Evolutionary conservation across 768 basidiomycete species (phyloP), one percentile per base, ranked within the genome.

Genomic region (Arthromyces matolae): DNA sequence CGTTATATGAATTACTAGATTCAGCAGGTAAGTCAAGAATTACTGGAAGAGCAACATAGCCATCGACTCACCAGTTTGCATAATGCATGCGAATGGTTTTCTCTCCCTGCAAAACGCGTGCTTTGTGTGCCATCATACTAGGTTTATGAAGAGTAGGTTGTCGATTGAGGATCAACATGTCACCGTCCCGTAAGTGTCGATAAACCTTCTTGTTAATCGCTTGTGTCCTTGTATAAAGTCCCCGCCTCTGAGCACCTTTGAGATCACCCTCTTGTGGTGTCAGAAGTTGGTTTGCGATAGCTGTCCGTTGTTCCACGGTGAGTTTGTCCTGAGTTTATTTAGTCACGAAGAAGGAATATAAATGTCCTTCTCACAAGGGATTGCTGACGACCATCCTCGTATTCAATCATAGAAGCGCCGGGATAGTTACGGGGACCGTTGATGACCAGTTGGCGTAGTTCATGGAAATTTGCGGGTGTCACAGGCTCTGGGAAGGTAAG

Each of bases 51-150:
- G n/a, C n/a, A n/a, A n/a, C 48, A 12, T 48, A 59, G 36, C 29
- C 13, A 8, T 44, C 18, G 35, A 72, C 83, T 43, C 50, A 95
- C 93, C 95, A 99, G 62, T 99, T 99, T 20, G 96, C 95, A 62
- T 99, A 99, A 71, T 99, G 96, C 94, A 99, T 94, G 12, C 96
- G 81, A 63, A 99, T 98, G 0, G 96, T 98, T 75, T 97, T 99
- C 69, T 99, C 96, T 20, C 95, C 96, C 52, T 84, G 80, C 52
- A 99, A 66, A 16, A 98, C 87, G 47, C 86, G 85, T 13, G 95
- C 95, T 57, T 81, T 87, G 64, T 99, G 96, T 7, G 85, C 86
- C 96, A 99, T 99, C 95, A 99, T 99, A 75, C 90, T 93, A 18
- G 96, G 95, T 63, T 99, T 99, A 65, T 99, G 96, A 43, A 99